Evolutionary conservation across 1,139 yeast species (phyloP).

Genomic region (Debaryomyces psychrophilus): DNA sequence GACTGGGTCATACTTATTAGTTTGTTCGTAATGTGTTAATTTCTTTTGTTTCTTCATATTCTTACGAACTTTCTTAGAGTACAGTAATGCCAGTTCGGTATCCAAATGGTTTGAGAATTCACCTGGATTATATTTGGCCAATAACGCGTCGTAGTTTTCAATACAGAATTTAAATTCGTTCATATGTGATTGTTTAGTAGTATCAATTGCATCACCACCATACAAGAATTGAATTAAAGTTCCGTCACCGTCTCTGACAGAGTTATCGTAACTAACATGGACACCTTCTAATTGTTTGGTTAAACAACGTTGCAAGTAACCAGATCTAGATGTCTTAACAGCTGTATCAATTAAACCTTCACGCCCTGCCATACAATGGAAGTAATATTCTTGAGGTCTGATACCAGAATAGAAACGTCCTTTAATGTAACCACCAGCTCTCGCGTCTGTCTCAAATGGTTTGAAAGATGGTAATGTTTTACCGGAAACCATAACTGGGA

Average conservation of each 20-base stretch:
- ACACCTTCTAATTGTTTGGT: conserved; percentile 98
- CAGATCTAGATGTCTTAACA: conserved; percentile 97
- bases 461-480: conserved; percentile 95
- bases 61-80: conserved; percentile 83
- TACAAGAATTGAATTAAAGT: conserved; percentile 90
- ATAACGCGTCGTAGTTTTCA: conserved; percentile 85
- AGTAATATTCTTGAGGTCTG: conserved; percentile 98
- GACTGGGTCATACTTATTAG: conserved; percentile 82
- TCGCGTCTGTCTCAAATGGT: conserved; percentile 94
- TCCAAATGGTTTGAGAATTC: conserved; percentile 74
- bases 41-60: conserved; percentile 65
- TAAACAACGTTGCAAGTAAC: conserved; percentile 97
- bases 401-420: conserved; percentile 98
- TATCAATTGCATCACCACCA: conserved; percentile 97
- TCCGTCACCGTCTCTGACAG: conserved; percentile 96
- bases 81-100: conserved; percentile 76
- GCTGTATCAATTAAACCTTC: conserved; percentile 99
- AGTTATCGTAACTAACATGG: conserved; percentile 89
- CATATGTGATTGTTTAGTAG: conserved; percentile 93
- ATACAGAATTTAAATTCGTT: conserved; percentile 90
- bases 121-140: conserved; percentile 86
- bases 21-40: conserved; percentile 65
- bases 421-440: conserved; percentile 98
- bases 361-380: conserved; percentile 99
- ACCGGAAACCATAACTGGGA: conserved; percentile 98